These are phyloP conservation scores for Cystobasidium onofrii DNA, from an alignment of 768 basidiomycete species.

Conservation along the genomic window DNA sequence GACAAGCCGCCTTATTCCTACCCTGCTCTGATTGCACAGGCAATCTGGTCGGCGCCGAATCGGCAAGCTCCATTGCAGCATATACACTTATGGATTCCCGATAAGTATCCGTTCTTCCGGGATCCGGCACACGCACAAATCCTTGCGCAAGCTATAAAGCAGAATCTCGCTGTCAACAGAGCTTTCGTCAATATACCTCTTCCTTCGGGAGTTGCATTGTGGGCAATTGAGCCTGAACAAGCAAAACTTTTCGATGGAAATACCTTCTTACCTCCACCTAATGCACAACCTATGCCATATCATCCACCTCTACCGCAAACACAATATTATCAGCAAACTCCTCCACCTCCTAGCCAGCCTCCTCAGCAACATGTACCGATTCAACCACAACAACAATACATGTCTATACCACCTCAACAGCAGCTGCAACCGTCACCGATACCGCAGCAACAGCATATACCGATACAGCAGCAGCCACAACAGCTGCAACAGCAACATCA, in stretches of 20 bases:
- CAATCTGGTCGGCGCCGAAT: slow-evolving; percentile 57
- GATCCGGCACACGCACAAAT: slow-evolving; percentile 58
- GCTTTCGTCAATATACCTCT: slow-evolving; percentile 87
- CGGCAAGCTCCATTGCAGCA: slow-evolving; percentile 78
- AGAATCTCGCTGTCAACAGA: slow-evolving; percentile 83
- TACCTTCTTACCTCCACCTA: slow-evolving; percentile 21
- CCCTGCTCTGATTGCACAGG: slow-evolving; percentile 80
- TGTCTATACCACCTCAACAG: neutral
- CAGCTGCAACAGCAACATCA: neutral
- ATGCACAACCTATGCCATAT: neutral
- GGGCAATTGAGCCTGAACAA: slow-evolving; percentile 70
- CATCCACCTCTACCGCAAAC: slow-evolving; percentile 4
- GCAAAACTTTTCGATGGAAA: slow-evolving; percentile 45
- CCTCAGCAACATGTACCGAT: slow-evolving; percentile 22
- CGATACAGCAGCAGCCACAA: neutral
- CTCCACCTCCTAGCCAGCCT: neutral
- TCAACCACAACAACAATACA: slow-evolving; percentile 11
- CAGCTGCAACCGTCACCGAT: neutral
- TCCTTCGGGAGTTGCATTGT: slow-evolving; percentile 44
- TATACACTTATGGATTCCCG: slow-evolving; percentile 84
- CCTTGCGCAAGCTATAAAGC: slow-evolving; percentile 76
- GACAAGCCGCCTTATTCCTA: slow-evolving; percentile 85
- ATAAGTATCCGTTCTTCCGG: slow-evolving; percentile 80
- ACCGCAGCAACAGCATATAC: neutral
- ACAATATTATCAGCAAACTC: neutral